Base-by-base conservation (phyloP, 257 asterid genomes). In the Nicotiana sylvestris region DNA sequence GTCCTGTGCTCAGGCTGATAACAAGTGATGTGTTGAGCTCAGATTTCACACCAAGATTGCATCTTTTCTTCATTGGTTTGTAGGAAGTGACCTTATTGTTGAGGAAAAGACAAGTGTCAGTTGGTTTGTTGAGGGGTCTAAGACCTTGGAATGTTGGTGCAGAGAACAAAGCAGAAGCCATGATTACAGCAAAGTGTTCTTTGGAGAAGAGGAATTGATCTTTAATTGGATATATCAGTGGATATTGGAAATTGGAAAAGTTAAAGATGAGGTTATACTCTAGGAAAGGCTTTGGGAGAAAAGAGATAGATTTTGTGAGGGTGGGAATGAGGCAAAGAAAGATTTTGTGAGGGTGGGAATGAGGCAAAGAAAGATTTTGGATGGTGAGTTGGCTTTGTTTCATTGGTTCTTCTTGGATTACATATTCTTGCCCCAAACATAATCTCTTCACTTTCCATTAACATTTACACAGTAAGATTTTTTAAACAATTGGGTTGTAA, bases 1-100 rank as follows among this genome's bases (percentile, higher is more conserved):
- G 86, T 0, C 99, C 98, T 0, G 99, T 94, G 95, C 99, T 96
- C 29, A 96, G 83, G 86, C 95, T 94, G 86, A 96, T 96, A 21
- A 94, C 99, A 9, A 96, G 68, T 0, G 93, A 84, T 0, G 99
- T 87, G 86, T 67, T 92, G 27, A 96, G 97, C 89, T 96, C 99
- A 0, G 99, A 90, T 84, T 87, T 94, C 9, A 94, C 46, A 1
- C 85, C 46, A 55, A 82, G 65, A 79, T 27, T 46, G 83, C 2
- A 1, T 39, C 85, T 88, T 56, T 58, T 86, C 83, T 33, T 3
- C 81, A 90, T 16, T 56, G 86, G 80, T 12, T 78, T 49, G 91
- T 85, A 79, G 77, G 88, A 6, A 56, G 79, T 21, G 64, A 85
- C 35, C 56, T 61, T 39, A 6, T 39, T 86, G 80, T 81, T 15